These are phyloP conservation scores for Phalaenopsis hybrid DNA, from an alignment of 116 monocot species.

Conservation along the genomic window DNA sequence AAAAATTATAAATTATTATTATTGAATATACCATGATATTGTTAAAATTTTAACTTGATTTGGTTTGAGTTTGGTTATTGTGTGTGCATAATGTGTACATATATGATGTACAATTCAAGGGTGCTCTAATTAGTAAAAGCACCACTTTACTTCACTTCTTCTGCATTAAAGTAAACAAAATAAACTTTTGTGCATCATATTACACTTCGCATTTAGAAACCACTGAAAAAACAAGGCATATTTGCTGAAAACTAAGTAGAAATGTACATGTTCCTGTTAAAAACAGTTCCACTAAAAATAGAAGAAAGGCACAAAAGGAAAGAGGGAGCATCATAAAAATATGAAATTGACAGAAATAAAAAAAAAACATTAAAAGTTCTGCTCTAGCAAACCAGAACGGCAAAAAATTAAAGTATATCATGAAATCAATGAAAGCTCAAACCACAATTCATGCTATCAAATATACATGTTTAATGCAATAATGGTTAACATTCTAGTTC, in stretches of 20 bases:
- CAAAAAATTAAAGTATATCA: not conserved
- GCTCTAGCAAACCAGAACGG: not conserved
- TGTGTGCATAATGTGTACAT: no score
- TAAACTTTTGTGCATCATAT: no score
- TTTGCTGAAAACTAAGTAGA: not conserved
- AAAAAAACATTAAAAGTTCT: not conserved
- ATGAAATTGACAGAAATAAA: not conserved
- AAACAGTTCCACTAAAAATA: not conserved
- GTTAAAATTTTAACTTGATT: no score
- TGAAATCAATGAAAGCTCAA: not conserved
- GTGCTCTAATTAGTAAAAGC: no score
- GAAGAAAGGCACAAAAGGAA: not conserved
- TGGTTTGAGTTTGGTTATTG: no score
- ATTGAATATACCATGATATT: no score
- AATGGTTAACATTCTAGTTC: not conserved
- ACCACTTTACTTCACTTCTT: no score
- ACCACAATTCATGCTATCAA: not conserved
- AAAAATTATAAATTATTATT: no score
- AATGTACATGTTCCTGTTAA: not conserved
- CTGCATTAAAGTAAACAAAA: no score
- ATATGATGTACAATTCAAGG: no score
- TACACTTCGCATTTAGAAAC: no score
- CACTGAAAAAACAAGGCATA: not conserved
- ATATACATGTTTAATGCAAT: not conserved
- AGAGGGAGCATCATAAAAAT: not conserved